Conservation (phyloP, 1,139 yeast genomes). For the Trichomonascaceae sp. region DNA sequence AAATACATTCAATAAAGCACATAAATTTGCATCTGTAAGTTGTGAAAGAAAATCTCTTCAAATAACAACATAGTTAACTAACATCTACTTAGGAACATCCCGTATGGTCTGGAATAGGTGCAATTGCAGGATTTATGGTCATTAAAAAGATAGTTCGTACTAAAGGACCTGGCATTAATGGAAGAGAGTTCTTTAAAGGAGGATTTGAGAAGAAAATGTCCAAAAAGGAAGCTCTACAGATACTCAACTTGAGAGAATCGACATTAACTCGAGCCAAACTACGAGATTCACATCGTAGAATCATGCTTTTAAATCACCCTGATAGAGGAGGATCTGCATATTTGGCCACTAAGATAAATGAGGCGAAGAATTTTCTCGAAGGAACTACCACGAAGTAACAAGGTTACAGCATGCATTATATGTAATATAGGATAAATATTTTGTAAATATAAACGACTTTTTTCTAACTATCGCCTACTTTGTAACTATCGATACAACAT, state of each 20-base stretch:
- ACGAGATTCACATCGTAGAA: conserved; percentile 87
- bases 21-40: conserved; percentile 25
- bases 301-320: conserved; percentile 94
- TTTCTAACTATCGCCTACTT: conserved; percentile 41
- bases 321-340: conserved; percentile 97
- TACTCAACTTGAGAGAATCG: conserved; percentile 76
- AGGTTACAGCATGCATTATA: background rate
- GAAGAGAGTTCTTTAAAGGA: conserved; percentile 72
- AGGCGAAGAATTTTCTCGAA: conserved; percentile 90
- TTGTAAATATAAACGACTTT: background rate
- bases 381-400: conserved; percentile 42
- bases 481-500: conserved; percentile 85
- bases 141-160: conserved; percentile 54
- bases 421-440: background rate
- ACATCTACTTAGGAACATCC: conserved; percentile 58
- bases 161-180: conserved; percentile 65
- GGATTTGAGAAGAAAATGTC: conserved; percentile 88
- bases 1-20: conserved; percentile 50
- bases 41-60: background rate
- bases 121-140: conserved; percentile 47
- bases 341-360: conserved; percentile 92
- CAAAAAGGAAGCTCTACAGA: conserved; percentile 84
- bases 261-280: conserved; percentile 68
- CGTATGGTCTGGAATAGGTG: conserved; percentile 64
- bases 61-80: background rate